Evolutionary conservation across 2,329 filamentous ascomycete genomes (phyloP).

Genomic region (Fusarium beomiforme): DNA sequence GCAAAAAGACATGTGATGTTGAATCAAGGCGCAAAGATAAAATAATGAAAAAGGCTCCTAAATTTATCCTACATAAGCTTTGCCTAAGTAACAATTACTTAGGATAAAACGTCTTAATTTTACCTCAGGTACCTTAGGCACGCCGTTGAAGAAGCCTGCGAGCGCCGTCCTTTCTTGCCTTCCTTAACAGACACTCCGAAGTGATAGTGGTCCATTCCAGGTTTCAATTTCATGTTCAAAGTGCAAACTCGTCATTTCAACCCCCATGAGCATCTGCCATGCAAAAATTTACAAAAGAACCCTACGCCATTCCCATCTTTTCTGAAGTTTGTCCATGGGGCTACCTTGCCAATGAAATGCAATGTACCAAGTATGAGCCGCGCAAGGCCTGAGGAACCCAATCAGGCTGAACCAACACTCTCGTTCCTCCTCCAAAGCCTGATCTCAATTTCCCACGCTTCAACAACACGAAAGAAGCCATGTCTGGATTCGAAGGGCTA

Average conservation of each 20-base stretch:
- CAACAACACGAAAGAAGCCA: neutral
- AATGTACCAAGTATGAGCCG: neutral
- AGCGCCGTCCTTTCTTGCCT: neutral
- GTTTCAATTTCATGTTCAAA: neutral
- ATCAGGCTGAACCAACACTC: neutral
- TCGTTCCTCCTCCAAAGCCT: neutral
- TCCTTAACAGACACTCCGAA: neutral
- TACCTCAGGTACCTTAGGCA: too few species aligned
- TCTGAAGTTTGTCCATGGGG: too few species aligned
- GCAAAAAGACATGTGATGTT: too few species aligned
- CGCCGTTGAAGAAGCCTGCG: neutral
- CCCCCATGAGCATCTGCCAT: neutral
- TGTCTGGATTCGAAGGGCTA: constrained; percentile 3
- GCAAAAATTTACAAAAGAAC: rapidly evolving
- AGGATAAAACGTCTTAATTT: too few species aligned
- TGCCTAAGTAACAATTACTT: too few species aligned
- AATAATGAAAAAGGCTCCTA: too few species aligned
- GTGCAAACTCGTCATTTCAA: neutral
- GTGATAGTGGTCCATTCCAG: neutral
- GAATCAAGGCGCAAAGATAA: too few species aligned
- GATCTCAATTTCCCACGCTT: neutral
- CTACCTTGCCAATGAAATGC: neutral
- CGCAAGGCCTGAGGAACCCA: neutral
- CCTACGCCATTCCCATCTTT: rapidly evolving
- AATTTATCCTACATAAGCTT: too few species aligned